Conservation (phyloP, 2,329 filamentous ascomycete species). For the Trichoderma cornu-damae region DNA sequence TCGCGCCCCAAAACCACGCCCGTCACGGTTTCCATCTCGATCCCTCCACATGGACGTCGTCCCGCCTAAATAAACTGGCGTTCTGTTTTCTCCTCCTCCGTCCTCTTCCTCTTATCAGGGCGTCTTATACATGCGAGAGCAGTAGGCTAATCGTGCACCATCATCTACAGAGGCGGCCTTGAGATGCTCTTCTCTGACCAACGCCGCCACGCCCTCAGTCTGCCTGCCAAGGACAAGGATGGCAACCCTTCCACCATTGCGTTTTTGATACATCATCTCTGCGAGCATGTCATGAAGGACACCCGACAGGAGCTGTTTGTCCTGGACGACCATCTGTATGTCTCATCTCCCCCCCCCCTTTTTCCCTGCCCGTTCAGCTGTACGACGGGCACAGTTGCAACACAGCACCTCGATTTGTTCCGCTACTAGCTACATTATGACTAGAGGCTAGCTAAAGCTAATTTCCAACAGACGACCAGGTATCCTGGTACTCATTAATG, state of each 20-base stretch:
- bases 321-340: constrained; percentile 81
- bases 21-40: neutral
- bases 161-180: constrained; percentile 66
- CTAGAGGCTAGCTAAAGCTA: neutral
- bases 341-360: constrained; percentile 26
- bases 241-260: constrained; percentile 63
- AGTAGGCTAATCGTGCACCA: constrained; percentile 18
- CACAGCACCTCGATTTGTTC: neutral
- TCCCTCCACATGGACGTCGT: neutral
- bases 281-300: constrained; percentile 79
- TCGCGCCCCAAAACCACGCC: neutral
- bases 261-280: constrained; percentile 73
- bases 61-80: too few species aligned
- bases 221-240: constrained; percentile 59
- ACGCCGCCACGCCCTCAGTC: constrained; percentile 62
- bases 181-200: constrained; percentile 90
- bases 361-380: neutral
- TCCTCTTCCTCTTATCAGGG: neutral
- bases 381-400: too few species aligned
- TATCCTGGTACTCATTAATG: constrained; percentile 94
- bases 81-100: neutral
- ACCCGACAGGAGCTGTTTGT: constrained; percentile 83
- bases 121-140: neutral
- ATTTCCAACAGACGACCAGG: constrained; percentile 69
- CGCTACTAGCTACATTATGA: neutral